Conservation (phyloP, 495 filamentous ascomycete species). For the Penicillium cosmopolitanum region DNA sequence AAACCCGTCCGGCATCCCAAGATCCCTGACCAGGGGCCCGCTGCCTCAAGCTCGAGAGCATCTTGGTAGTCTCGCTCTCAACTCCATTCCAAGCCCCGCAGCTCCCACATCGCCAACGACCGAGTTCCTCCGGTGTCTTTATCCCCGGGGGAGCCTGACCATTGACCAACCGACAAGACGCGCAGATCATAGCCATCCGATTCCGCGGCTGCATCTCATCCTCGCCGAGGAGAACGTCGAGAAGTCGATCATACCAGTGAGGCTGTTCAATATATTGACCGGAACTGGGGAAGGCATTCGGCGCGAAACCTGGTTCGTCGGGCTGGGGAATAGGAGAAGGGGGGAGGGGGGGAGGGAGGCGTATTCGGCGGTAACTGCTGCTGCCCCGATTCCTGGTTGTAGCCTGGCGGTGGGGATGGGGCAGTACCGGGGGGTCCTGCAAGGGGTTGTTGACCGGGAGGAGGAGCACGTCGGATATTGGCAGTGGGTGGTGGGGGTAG, state of each 20-base stretch:
- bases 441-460: conserved; percentile 22
- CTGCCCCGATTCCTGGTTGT: conserved; percentile 13
- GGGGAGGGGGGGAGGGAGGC: conserved; percentile 19
- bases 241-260: conserved; percentile 91
- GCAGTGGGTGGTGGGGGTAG: conserved; percentile 81
- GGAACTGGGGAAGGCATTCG: conserved; percentile 59
- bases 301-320: conserved; percentile 58
- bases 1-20: conserved; percentile 28
- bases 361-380: conserved; percentile 21
- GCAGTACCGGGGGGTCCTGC: conserved; percentile 13
- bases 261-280: conserved; percentile 53
- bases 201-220: conserved; percentile 94
- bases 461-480: conserved; percentile 63
- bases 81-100: conserved; percentile 86
- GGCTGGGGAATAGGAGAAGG: conserved; percentile 13
- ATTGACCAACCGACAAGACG: conserved; percentile 84
- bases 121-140: conserved; percentile 75
- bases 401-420: conserved; percentile 30
- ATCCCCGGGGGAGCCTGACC: conserved; percentile 93
- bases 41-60: conserved; percentile 45
- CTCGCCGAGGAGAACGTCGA: conserved; percentile 91
- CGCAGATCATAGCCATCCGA: conserved; percentile 85
- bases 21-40: conserved; percentile 20
- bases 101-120: conserved; percentile 84
- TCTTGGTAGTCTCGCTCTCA: conserved; percentile 71